Evolutionary conservation across 192 early-diverging fungal species (phyloP).

Genomic region (Thoreauomyces humboldtii): DNA sequence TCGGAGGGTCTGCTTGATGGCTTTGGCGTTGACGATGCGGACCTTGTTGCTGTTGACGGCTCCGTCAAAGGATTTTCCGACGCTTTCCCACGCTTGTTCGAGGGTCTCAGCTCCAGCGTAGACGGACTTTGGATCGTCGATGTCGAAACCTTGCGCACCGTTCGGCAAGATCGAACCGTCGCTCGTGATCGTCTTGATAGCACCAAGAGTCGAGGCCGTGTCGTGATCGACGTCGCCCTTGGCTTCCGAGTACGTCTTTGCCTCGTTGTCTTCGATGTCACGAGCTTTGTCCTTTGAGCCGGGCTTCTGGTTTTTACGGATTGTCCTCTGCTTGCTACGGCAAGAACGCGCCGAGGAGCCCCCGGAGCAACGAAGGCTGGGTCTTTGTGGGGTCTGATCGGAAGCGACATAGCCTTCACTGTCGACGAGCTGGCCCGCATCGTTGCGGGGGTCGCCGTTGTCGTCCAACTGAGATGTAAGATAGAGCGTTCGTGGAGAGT

Average conservation of each 20-base stretch:
- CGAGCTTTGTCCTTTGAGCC: not conserved
- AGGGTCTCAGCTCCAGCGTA: slow-evolving; percentile 2
- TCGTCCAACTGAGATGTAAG: slow-evolving; percentile 4
- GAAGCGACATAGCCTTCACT: not conserved
- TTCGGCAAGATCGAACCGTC: not conserved
- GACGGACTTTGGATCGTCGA: slow-evolving; percentile 3
- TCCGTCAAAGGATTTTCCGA: slow-evolving; percentile 2
- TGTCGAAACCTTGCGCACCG: not conserved
- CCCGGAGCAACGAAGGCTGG: not conserved
- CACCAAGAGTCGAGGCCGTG: not conserved
- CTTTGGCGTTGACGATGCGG: not conserved
- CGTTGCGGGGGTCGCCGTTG: slow-evolving; percentile 1
- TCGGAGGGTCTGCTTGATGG: not conserved
- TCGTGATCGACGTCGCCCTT: not conserved
- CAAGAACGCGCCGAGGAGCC: not conserved
- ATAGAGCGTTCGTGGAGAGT: not conserved
- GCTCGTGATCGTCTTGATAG: not conserved
- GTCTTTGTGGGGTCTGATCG: not conserved
- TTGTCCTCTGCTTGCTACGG: slow-evolving; percentile 1
- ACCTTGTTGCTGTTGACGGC: not conserved
- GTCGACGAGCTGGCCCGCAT: not conserved
- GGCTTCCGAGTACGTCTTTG: not conserved
- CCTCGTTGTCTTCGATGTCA: not conserved
- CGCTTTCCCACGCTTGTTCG: slow-evolving; percentile 5
- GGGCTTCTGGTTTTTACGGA: not conserved